A percentile compares a stretch with the other conserved stretches of the same genome.
Evolutionary conservation across 2,329 filamentous ascomycete genomes (phyloP).

Genomic region (Aspergillus neoniger): DNA sequence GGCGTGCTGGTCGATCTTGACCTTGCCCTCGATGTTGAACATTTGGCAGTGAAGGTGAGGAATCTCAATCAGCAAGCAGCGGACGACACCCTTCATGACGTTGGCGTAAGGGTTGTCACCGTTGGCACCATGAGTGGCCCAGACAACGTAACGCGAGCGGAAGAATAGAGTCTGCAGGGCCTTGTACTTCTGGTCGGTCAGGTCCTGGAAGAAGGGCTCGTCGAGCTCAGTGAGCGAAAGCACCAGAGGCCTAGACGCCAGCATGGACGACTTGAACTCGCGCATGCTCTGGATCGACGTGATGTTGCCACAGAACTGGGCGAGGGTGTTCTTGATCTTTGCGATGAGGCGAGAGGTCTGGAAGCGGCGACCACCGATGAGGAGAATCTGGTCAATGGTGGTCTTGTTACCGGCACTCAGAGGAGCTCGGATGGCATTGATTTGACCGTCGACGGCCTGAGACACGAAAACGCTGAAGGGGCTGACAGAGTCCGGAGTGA

Average conservation of each 20-base stretch:
- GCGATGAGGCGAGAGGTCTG: too few relatives aligned
- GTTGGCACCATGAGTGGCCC: background rate
- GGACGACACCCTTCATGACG: conserved; percentile 13
- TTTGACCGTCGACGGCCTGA: conserved; percentile 36
- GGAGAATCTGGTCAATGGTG: background rate
- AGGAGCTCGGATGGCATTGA: conserved; percentile 31
- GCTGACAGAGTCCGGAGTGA: background rate
- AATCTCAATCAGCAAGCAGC: conserved; percentile 7
- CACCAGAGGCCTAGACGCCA: background rate
- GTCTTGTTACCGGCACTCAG: conserved; percentile 14
- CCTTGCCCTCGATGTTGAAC: background rate
- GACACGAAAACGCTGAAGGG: conserved; percentile 32
- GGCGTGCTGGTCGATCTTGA: background rate
- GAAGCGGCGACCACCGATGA: conserved; percentile 7
- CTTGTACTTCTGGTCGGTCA: background rate
- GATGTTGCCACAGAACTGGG: background rate
- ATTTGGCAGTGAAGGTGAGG: conserved; percentile 10
- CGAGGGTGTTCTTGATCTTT: too few relatives aligned
- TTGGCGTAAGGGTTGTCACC: conserved; percentile 8
- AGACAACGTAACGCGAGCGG: background rate
- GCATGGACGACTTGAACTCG: background rate
- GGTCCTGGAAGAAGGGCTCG: conserved; percentile 5
- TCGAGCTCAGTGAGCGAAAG: conserved; percentile 1
- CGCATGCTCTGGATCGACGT: background rate
- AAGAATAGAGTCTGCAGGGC: background rate